phyloP scores from a whole-genome alignment of 1,284 basidiomycete genomes.

The Cryptococcus deneoformans region DNA sequence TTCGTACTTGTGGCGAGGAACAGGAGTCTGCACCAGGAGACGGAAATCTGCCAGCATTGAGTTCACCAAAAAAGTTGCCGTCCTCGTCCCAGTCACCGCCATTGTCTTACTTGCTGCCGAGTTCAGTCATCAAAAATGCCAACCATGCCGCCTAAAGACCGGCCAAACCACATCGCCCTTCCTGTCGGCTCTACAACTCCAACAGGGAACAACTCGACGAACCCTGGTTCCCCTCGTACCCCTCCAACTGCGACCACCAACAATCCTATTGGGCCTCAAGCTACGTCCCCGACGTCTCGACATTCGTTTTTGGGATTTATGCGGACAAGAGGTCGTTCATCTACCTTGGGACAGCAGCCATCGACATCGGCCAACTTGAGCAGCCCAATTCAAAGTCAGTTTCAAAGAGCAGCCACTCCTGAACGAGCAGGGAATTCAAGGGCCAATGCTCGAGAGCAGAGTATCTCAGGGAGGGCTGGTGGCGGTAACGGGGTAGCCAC shows the following conservation, averaged over 20 bases:
- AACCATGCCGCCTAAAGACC: conserved; percentile 3
- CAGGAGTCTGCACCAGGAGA: no score
- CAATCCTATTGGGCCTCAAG: not conserved
- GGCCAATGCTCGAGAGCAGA: not conserved
- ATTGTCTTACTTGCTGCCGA: no score
- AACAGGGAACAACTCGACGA: not conserved
- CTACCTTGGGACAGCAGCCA: conserved; percentile 30
- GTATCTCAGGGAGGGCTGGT: not conserved
- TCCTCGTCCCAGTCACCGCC: no score
- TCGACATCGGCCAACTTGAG: not conserved
- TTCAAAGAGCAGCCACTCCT: not conserved
- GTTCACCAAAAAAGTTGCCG: no score
- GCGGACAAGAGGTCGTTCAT: conserved; percentile 40
- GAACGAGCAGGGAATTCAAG: not conserved
- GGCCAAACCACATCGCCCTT: conserved; percentile 31
- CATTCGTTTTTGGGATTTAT: conserved; percentile 47
- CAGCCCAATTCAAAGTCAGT: not conserved
- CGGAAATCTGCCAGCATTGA: no score
- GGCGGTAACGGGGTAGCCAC: not conserved
- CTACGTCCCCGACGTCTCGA: conserved; percentile 36
- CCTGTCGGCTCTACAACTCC: conserved; percentile 4
- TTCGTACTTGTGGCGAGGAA: no score
- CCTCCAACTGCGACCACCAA: conserved; percentile 15
- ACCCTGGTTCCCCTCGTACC: conserved; percentile 20
- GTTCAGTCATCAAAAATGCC: no score